Conservation (phyloP, 2,329 filamentous ascomycete genomes). For the Conoideocrella luteorostrata region DNA sequence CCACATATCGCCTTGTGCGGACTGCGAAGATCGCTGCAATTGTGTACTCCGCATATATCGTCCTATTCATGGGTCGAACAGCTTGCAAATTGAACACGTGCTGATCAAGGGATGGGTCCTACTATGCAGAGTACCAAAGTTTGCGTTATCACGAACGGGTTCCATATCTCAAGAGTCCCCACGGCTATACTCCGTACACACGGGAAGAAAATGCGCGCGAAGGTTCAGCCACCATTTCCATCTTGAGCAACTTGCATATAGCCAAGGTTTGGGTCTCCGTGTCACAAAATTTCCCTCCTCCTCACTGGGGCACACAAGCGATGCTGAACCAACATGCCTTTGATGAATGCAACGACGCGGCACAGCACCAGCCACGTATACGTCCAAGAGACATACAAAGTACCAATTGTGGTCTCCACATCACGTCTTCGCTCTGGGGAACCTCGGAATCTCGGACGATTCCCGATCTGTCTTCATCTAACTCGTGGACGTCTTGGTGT, state of each 20-base stretch:
- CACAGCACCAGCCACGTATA: slow-evolving; percentile 1
- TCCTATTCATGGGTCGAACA: too few species aligned
- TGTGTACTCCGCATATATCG: too few species aligned
- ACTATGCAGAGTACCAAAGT: too few species aligned
- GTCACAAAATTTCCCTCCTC: too few species aligned
- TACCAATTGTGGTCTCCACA: not conserved
- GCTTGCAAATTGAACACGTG: too few species aligned
- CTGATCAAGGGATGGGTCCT: too few species aligned
- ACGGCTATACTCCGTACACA: not conserved
- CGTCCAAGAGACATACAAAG: not conserved
- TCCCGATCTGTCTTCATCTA: not conserved
- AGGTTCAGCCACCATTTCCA: not conserved
- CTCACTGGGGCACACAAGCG: too few species aligned
- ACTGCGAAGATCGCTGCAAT: too few species aligned
- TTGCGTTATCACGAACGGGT: too few species aligned
- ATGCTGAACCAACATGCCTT: not conserved
- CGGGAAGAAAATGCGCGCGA: not conserved
- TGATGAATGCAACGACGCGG: not conserved
- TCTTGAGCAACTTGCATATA: not conserved
- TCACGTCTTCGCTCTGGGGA: not conserved
- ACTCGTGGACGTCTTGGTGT: not conserved
- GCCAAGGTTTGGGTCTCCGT: not conserved
- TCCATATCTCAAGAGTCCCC: not conserved
- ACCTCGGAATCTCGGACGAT: not conserved
- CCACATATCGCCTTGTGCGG: too few species aligned